Conservation (phyloP, 1,139 yeast genomes). For the Sugiyamaella xylanicola region DNA sequence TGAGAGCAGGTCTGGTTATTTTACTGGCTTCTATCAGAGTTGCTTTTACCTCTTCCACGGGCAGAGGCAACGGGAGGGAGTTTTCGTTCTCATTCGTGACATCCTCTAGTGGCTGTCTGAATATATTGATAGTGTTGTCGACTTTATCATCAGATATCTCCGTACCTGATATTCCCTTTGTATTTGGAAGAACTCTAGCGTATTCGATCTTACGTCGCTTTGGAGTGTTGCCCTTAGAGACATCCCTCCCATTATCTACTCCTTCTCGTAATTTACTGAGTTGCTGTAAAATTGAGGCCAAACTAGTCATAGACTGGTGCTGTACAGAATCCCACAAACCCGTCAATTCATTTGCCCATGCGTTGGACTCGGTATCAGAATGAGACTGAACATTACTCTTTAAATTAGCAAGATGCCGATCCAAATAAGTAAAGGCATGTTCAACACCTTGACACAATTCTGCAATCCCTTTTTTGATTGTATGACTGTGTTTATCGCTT, state of each 20-base stretch:
- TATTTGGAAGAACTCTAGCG: conserved; percentile 21
- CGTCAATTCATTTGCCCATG: conserved; percentile 6
- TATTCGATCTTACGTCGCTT: conserved; percentile 22
- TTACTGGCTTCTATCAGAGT: not conserved
- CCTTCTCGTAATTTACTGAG: conserved; percentile 1
- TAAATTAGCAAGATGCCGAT: conserved; percentile 19
- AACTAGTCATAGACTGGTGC: not conserved
- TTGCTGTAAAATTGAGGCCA: conserved; percentile 1
- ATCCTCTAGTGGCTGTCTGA: conserved; percentile 13
- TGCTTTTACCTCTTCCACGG: not conserved
- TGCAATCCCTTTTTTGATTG: conserved; percentile 7
- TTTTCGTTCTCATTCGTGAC: conserved; percentile 10
- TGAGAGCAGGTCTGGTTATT: not conserved
- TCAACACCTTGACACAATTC: conserved; percentile 19
- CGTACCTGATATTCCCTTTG: not conserved
- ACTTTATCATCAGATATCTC: not conserved
- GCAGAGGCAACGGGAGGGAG: not conserved
- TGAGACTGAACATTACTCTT: conserved; percentile 13
- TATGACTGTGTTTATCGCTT: conserved; percentile 7
- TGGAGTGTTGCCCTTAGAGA: conserved; percentile 23
- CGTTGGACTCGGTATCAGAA: conserved; percentile 1
- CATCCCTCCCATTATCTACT: not conserved
- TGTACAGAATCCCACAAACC: conserved; percentile 17
- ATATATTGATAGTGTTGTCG: not conserved
- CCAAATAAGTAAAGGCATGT: conserved; percentile 20